Base-by-base conservation (phyloP, 495 filamentous ascomycete species). In the Penicillium bovifimosum region DNA sequence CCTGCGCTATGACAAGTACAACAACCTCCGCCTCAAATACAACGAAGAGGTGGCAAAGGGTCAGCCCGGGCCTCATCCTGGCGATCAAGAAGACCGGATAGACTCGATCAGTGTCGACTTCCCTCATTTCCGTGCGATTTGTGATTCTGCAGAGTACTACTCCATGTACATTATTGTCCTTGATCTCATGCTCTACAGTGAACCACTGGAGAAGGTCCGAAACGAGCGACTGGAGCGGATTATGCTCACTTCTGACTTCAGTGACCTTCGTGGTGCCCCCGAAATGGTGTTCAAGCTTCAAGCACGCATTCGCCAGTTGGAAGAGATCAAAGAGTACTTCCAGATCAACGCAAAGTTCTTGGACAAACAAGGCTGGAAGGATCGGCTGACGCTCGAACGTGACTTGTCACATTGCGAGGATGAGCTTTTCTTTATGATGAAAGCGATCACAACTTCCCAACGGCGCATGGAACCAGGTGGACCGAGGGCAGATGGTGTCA, bases 371-470 rank as follows among this genome's bases (percentile, higher is more conserved):
- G 91, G 90, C 9, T 97, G 93, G 92, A 80, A 92, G 55, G 91
- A 96, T 65, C 82, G 90, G 29, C 71, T 96, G 55, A 64, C 82
- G 7, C 79, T 99, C 20, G 93, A 97, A 60, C 84, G 87, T 36
- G 93, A 99, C 62, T 75, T 99, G 47, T 79, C 87, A 14, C 82
- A 79, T 42, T 96, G 87, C 62, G 95, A 97, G 63, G 95, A 99
- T 62, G 95, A 99, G 69, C 72, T 99, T 31, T 99, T 99, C 75
- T 99, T 99, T 74, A 86, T 97, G 79, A 96, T 97, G 95, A 96
- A 99, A 60, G 93, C 93, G 17, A 97, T 99, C 68, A 99, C 92
- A 1, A 92, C 91, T 3, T 91, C 91, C 8, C 93, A 99, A 64
- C 74, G 91, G 50, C 92, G 90, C 62, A 82, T 82, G 40, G 90